Base-by-base conservation (phyloP, 23 red algal species). In the Cyanidioschyzon merolae region DNA sequence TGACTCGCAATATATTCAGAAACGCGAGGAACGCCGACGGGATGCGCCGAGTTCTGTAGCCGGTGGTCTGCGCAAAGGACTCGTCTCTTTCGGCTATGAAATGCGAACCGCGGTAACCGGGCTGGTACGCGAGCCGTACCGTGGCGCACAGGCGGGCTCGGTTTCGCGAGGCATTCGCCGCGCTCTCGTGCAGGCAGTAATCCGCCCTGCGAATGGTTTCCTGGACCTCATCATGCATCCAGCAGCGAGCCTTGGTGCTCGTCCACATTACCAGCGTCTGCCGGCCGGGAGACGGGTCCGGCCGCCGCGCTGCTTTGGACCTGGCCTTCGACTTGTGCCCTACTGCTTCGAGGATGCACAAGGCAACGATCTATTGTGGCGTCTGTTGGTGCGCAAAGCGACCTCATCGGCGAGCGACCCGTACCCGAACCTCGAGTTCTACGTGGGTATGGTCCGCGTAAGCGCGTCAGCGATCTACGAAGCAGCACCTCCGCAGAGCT, bases 141-240 rank as follows among this genome's bases (percentile, higher is more conserved):
- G 84, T 35, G 93, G 93, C 37, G 87, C 87, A 16, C 84, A 76
- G 38, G 82, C 84, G 0, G 79, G 68, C 32, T 84, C 84, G 16
- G 83, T 97, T 32, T 79, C 80, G 18, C 84, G 86, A 26, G 93
- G 93, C 1, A 76, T 97, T 1, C 87, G 93, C 1, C 87, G 87
- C 30, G 93, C 84, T 21, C 85, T 97, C 39, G 83, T 85, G 71
- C 87, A 88, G 30, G 88, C 79, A 37, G 74, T 91, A 26, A 75
- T 90, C 25, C 89, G 90, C 58, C 93, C 93, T 21, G 80, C 90
- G 0, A 87, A 88, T 37, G 93, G 93, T 2, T 80, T 82, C 1
- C 86, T 97, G 75, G 93, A 97, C 76, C 59, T 97, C 17, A 87
- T 97, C 54, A 84, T 88, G 15, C 87, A 97, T 74, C 93, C 93